These are phyloP conservation scores for Zygoascus ofunaensis DNA, from an alignment of 805 yeast genomes.

Conservation along the genomic window DNA sequence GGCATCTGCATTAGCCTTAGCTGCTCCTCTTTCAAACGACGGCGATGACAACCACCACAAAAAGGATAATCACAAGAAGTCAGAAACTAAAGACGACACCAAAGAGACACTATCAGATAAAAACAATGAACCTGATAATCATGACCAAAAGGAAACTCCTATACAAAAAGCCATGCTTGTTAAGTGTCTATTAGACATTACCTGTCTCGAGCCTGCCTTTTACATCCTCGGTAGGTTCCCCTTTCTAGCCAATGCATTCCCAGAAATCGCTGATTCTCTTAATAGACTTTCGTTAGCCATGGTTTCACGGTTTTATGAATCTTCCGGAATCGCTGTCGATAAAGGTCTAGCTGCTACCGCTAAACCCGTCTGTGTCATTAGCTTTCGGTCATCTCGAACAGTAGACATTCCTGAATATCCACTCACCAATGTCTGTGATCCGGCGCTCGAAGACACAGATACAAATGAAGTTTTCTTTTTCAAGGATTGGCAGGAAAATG, in stretches of 20 bases:
- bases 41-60: conserved; percentile 34
- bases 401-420: conserved; percentile 7
- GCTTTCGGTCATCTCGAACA: background rate
- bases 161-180: conserved; percentile 40
- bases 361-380: background rate
- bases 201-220: conserved; percentile 54
- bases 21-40: conserved; percentile 71
- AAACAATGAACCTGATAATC: background rate
- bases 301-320: conserved; percentile 40
- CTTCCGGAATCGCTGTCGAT: background rate
- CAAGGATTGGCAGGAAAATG: background rate
- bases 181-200: conserved; percentile 46
- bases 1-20: conserved; percentile 75
- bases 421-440: conserved; percentile 3
- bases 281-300: conserved; percentile 41
- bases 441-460: background rate
- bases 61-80: background rate
- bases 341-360: conserved; percentile 2
- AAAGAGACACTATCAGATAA: background rate
- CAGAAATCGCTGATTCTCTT: conserved; percentile 39
- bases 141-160: background rate
- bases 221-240: conserved; percentile 55
- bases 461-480: conserved; percentile 1
- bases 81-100: background rate
- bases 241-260: conserved; percentile 45